Conservation (phyloP, 2,329 filamentous ascomycete species). For the Ophiocordyceps camponoti-rufipedis region DNA sequence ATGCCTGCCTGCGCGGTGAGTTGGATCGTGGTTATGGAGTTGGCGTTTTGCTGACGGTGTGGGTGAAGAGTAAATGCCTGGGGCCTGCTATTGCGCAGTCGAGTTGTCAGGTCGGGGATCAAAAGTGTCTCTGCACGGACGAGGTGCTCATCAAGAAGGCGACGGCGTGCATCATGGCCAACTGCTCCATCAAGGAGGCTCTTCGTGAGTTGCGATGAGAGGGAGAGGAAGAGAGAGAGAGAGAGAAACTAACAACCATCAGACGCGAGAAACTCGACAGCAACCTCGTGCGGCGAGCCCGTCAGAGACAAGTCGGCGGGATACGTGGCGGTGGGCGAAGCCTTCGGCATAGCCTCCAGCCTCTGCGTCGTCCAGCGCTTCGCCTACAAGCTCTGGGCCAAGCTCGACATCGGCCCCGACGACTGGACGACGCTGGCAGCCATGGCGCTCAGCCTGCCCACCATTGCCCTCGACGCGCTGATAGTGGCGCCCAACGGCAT, state of each 20-base stretch:
- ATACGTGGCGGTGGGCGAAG: constrained; percentile 15
- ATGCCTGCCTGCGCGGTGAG: neutral
- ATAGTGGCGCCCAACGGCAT: constrained; percentile 21
- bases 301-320: constrained; percentile 13
- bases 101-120: constrained; percentile 5
- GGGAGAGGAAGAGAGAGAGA: too few species aligned
- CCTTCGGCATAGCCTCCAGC: constrained; percentile 16
- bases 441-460: constrained; percentile 11
- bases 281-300: constrained; percentile 5
- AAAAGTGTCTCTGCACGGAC: constrained; percentile 14
- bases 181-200: constrained; percentile 13
- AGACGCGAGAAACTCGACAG: constrained; percentile 11
- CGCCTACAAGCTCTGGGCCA: constrained; percentile 14
- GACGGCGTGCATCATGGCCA: constrained; percentile 9
- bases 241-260: neutral
- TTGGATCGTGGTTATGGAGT: neutral
- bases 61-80: neutral
- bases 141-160: constrained; percentile 8
- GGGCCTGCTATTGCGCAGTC: neutral
- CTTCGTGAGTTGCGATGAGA: constrained; percentile 9
- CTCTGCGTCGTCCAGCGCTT: constrained; percentile 24
- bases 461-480: constrained; percentile 13
- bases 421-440: constrained; percentile 17
- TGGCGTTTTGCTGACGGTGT: neutral
- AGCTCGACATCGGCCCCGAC: constrained; percentile 17